Evolutionary conservation across 176 grass and related monocot genomes (phyloP), one percentile per base, ranked within the genome.

Genomic region (Lolium multiflorum): DNA sequence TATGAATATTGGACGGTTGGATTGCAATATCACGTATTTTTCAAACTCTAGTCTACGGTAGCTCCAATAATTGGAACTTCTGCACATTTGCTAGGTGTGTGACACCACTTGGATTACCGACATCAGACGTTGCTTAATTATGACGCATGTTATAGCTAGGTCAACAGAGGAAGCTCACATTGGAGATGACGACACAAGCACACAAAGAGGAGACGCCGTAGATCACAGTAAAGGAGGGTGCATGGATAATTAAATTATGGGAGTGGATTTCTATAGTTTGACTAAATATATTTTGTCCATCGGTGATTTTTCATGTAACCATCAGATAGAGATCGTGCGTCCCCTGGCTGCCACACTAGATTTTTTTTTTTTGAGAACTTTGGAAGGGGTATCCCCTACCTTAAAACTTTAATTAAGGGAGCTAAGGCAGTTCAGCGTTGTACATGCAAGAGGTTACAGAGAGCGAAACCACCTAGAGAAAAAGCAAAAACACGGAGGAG

Each of bases 161-260:
- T 74, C 71, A 74, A 74, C 24, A 15, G 21, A 74, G 71, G 71
- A 74, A 16, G 26, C 71, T 70, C 31, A 17, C 63, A 37, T 50
- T 50, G 71, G 71, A 25, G 47, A 74, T 11, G 7, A 50, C 71
- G 24, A 26, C 21, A 50, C 46, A 50, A 50, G 21, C 71, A 74
- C 24, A 50, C 71, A 49, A 49, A 48, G 71, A 74, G 46, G 71
- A 74, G 71, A 26, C 71, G 46, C 31, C 31, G 71, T 0, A 25
- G 21, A n/a, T 26, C 71, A 25, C 44, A 26, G 47, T 51, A 48
- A 22, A 26, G 21, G n/a, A 9, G 9, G 16, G 4, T 14, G 55
- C 22, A 50, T 28, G 0, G 0, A 48, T 25, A 26, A 49, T 21
- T 25, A 25, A 49, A 74, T 74, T 7, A 4, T 11, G 41, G 20